Conservation (phyloP, 2,329 filamentous ascomycete genomes). For the Trichophyton simii region DNA sequence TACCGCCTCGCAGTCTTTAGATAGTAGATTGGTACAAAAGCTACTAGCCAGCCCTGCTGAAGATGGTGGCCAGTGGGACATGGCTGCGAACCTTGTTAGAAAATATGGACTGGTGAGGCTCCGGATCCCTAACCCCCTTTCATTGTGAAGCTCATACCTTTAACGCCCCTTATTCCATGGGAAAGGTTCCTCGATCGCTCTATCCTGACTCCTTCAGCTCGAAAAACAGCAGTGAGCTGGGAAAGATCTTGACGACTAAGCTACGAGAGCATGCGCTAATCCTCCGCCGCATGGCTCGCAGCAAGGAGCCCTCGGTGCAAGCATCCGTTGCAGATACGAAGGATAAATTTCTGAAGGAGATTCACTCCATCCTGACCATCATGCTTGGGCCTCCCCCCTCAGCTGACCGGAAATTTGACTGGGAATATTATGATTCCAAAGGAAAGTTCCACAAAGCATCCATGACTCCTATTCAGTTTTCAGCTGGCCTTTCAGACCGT, state of each 20-base stretch:
- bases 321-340: slow-evolving; percentile 44
- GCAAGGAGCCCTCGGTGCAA: slow-evolving; percentile 26
- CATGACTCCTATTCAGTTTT: slow-evolving; percentile 58
- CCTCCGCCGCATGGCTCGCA: slow-evolving; percentile 47
- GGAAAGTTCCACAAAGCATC: slow-evolving; percentile 51
- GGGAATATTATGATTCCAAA: slow-evolving; percentile 63
- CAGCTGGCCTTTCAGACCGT: slow-evolving; percentile 52
- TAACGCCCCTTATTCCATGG: background rate
- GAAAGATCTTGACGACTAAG: slow-evolving; percentile 66
- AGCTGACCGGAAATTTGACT: slow-evolving; percentile 57
- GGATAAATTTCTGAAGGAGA: slow-evolving; percentile 62
- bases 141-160: background rate
- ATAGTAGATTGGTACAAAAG: slow-evolving; percentile 58
- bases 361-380: slow-evolving; percentile 69
- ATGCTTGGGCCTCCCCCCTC: slow-evolving; percentile 68
- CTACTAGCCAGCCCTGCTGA: slow-evolving; percentile 56
- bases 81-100: slow-evolving; percentile 71
- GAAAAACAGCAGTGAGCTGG: slow-evolving; percentile 55
- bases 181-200: slow-evolving; percentile 53
- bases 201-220: slow-evolving; percentile 79
- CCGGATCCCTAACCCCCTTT: background rate
- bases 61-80: slow-evolving; percentile 86
- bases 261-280: slow-evolving; percentile 72
- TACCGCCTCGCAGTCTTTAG: slow-evolving; percentile 57
- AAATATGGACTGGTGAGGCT: slow-evolving; percentile 64